These are phyloP conservation scores for Nissolia schottii DNA, from an alignment of 306 rosid genomes.

Conservation along the genomic window DNA sequence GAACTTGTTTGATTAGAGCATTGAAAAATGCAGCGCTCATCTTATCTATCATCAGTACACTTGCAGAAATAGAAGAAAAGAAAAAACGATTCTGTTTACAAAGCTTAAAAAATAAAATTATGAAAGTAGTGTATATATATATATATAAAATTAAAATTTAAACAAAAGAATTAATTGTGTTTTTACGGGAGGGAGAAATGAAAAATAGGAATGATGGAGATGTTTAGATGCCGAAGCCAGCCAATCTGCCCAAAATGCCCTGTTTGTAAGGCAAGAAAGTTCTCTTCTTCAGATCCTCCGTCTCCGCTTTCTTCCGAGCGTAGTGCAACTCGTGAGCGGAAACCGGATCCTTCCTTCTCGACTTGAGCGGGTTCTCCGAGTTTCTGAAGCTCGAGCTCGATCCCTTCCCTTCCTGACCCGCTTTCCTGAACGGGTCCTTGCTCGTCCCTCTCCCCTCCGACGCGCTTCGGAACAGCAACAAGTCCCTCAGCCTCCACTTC, in stretches of 20 bases:
- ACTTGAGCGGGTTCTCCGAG: neutral
- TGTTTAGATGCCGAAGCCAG: constrained; percentile 47
- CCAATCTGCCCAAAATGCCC: constrained; percentile 69
- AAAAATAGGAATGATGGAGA: neutral
- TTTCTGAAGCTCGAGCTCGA: constrained; percentile 40
- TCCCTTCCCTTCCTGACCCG: constrained; percentile 34
- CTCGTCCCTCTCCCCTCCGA: constrained; percentile 76
- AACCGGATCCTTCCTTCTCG: constrained; percentile 39
- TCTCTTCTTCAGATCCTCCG: constrained; percentile 75
- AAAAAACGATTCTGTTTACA: neutral
- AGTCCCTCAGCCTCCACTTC: constrained; percentile 79
- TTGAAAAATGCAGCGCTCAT: neutral
- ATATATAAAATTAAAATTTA: neutral
- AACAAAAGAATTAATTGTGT: constrained; percentile 27
- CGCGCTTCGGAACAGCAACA: constrained; percentile 77
- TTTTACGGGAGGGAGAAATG: neutral
- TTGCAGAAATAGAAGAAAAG: neutral
- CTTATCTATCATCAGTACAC: neutral
- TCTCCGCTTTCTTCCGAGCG: constrained; percentile 58
- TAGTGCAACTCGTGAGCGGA: constrained; percentile 80
- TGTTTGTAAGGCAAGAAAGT: constrained; percentile 89
- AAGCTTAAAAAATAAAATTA: neutral
- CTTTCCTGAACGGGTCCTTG: constrained; percentile 50
- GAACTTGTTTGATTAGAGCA: neutral
- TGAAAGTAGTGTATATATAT: no score